Conservation (phyloP, 768 basidiomycete species). For the Agaricus sinodeliciosus region DNA sequence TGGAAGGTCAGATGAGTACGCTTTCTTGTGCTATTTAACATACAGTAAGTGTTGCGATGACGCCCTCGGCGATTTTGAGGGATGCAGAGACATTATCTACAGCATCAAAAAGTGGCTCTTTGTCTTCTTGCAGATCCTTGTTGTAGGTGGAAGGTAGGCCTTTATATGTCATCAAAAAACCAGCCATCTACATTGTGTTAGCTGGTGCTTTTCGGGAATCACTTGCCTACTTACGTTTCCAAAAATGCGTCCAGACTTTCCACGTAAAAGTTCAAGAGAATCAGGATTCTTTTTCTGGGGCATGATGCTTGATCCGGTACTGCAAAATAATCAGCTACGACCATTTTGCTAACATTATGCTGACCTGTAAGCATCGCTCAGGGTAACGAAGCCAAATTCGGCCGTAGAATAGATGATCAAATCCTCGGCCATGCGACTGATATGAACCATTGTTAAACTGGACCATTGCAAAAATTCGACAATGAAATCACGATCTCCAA, state of each 20-base stretch:
- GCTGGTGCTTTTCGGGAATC: neutral
- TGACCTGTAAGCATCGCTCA: slow-evolving; percentile 96
- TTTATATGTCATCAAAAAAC: slow-evolving; percentile 96
- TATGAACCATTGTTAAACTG: slow-evolving; percentile 85
- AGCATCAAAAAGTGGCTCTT: slow-evolving; percentile 93
- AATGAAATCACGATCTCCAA: slow-evolving; percentile 95
- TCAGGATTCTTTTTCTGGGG: slow-evolving; percentile 99
- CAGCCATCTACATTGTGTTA: slow-evolving; percentile 65
- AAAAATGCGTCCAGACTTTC: slow-evolving; percentile 92
- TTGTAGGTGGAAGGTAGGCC: slow-evolving; percentile 98
- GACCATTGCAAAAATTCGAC: slow-evolving; percentile 98
- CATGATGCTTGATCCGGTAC: slow-evolving; percentile 99
- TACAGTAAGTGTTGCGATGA: slow-evolving; percentile 85
- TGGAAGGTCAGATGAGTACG: neutral
- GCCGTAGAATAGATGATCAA: slow-evolving; percentile 94
- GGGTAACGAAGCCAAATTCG: slow-evolving; percentile 94
- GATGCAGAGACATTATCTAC: slow-evolving; percentile 87
- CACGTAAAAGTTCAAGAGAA: slow-evolving; percentile 89
- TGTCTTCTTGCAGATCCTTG: slow-evolving; percentile 98
- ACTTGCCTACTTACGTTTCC: slow-evolving; percentile 58
- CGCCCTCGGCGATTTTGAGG: slow-evolving; percentile 90
- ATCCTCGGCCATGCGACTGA: slow-evolving; percentile 94
- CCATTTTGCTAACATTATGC: neutral
- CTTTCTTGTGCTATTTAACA: slow-evolving; percentile 16
- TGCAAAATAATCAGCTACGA: slow-evolving; percentile 22